A percentile compares a stretch with the other conserved stretches of the same genome.
phyloP scores from a whole-genome alignment of 768 basidiomycete genomes.

The Coprinopsis strossmayeri region DNA sequence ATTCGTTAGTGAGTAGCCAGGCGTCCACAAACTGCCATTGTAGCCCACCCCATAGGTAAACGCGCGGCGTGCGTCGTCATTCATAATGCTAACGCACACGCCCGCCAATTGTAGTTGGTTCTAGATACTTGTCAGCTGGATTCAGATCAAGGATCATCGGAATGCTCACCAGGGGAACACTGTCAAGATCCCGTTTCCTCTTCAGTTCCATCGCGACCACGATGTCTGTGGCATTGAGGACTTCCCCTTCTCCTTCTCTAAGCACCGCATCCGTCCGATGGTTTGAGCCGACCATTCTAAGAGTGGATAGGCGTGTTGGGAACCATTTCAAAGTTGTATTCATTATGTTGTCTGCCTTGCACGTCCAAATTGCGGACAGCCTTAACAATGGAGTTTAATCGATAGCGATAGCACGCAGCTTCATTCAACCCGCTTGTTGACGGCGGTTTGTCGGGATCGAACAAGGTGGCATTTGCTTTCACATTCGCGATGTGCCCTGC shows the following conservation, averaged over 20 bases:
- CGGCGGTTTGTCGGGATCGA: neutral
- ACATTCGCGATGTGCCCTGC: too few relatives aligned
- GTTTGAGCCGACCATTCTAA: too few relatives aligned
- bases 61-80: neutral
- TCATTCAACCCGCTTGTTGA: neutral
- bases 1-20: neutral
- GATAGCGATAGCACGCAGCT: too few relatives aligned
- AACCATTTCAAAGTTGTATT: too few relatives aligned
- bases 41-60: neutral
- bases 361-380: too few relatives aligned
- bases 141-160: neutral
- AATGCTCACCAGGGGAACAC: neutral
- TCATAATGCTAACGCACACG: neutral
- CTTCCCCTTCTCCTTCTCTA: too few relatives aligned
- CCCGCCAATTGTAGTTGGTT: neutral
- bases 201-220: too few relatives aligned
- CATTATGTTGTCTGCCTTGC: too few relatives aligned
- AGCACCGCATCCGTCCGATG: too few relatives aligned
- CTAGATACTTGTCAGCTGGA: neutral
- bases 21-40: neutral
- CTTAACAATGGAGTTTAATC: too few relatives aligned
- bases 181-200: neutral
- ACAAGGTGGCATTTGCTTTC: neutral
- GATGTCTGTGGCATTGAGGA: too few relatives aligned
- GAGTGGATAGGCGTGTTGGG: too few relatives aligned